Evolutionary conservation across 805 yeast species (phyloP).

Genomic region (Pichia nanzhaoensis): DNA sequence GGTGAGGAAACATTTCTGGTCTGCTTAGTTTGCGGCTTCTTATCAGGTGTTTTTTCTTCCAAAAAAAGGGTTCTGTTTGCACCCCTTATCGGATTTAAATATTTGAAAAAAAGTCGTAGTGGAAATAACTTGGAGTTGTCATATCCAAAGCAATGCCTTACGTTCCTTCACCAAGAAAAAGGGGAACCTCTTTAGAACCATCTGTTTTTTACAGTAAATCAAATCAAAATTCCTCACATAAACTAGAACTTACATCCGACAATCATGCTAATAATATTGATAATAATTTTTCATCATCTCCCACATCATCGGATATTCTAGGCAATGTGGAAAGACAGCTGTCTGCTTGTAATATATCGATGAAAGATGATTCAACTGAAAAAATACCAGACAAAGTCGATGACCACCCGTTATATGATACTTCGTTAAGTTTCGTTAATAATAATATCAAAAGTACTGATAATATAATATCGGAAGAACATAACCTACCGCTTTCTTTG

Average conservation of each 20-base stretch:
- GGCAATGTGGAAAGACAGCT: conserved; percentile 3
- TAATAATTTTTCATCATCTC: too few species aligned
- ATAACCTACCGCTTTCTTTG: conserved; percentile 27
- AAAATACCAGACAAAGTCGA: neutral
- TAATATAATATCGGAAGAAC: conserved; percentile 7
- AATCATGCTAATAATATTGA: neutral
- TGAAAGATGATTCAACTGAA: neutral
- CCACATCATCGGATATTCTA: neutral
- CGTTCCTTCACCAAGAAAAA: conserved; percentile 10
- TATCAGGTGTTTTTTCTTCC: neutral
- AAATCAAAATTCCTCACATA: too few species aligned
- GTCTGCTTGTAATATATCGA: conserved; percentile 1
- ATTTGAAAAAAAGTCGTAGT: neutral
- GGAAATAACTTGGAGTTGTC: neutral
- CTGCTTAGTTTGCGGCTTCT: neutral
- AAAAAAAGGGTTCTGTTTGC: too few species aligned
- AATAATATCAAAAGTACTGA: neutral
- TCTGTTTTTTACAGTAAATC: neutral
- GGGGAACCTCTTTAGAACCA: neutral
- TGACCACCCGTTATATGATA: neutral
- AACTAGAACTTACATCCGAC: too few species aligned
- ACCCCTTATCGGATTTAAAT: too few species aligned
- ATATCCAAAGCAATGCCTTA: conserved; percentile 8
- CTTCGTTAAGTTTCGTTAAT: neutral
- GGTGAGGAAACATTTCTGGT: too few species aligned